A percentile compares a stretch with the other conserved stretches of the same genome.
Conservation (phyloP, 2,329 filamentous ascomycete species). For the Fusarium sororula region DNA sequence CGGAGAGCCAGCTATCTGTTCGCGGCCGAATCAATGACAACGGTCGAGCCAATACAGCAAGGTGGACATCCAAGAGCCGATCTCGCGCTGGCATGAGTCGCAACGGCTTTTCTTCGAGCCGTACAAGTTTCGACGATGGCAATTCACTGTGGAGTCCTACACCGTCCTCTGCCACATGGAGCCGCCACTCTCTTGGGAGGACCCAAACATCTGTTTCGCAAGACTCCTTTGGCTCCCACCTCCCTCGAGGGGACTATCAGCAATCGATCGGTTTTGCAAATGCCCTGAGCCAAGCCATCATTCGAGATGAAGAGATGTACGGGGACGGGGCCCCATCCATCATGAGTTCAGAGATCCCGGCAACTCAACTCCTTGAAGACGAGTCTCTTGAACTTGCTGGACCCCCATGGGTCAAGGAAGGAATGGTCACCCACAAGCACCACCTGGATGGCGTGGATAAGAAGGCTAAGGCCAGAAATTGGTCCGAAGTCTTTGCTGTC, state of each 20-base stretch:
- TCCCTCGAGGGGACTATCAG: slow-evolving; percentile 83
- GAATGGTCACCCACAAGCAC: slow-evolving; percentile 94
- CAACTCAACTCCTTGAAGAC: slow-evolving; percentile 81
- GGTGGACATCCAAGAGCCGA: slow-evolving; percentile 87
- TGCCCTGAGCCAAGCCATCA: slow-evolving; percentile 94
- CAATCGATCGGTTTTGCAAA: slow-evolving; percentile 98
- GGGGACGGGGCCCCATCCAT: slow-evolving; percentile 58
- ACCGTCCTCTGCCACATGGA: slow-evolving; percentile 91
- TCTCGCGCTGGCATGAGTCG: slow-evolving; percentile 78
- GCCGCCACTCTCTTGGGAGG: slow-evolving; percentile 89
- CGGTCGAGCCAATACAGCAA: slow-evolving; percentile 62
- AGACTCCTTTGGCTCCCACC: slow-evolving; percentile 84
- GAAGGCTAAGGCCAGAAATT: slow-evolving; percentile 91
- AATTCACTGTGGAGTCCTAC: slow-evolving; percentile 90
- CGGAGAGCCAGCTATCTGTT: slow-evolving; percentile 75
- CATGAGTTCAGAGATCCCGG: slow-evolving; percentile 68
- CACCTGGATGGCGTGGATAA: slow-evolving; percentile 91
- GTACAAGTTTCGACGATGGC: slow-evolving; percentile 92
- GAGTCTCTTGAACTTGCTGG: slow-evolving; percentile 91
- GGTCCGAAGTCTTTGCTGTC: slow-evolving; percentile 95
- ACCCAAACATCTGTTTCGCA: slow-evolving; percentile 92
- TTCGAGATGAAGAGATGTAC: slow-evolving; percentile 80
- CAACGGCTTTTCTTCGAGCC: slow-evolving; percentile 86
- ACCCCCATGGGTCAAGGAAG: slow-evolving; percentile 98
- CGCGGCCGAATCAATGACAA: slow-evolving; percentile 76